Evolutionary conservation across 2,329 filamentous ascomycete species (phyloP), one percentile per base, ranked within the genome.

Genomic region (Colletotrichum sidae): DNA sequence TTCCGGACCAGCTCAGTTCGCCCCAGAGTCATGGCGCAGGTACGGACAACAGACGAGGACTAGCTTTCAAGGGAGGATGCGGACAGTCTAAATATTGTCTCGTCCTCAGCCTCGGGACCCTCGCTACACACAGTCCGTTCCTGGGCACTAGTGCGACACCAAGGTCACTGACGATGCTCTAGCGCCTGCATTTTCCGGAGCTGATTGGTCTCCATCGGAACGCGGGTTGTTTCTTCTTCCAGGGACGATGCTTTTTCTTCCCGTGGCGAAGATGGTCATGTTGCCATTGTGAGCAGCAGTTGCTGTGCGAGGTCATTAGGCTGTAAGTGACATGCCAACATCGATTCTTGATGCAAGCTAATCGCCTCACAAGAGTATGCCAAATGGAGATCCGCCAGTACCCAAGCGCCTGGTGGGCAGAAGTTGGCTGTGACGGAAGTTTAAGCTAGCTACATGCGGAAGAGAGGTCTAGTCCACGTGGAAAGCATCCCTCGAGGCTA

Each of bases 161-260:
- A 50, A 10, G n/a, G 17, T 11, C 35, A 25, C 25, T 49, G 52
- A 17, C 38, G 63, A 57, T 42, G 46, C 38, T 62, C 53, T 66
- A 56, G 63, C 63, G 52, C 41, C 15, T 52, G 15, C 17, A 49
- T 53, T 63, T 46, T 57, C 53, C 52, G 58, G 37, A 47, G 12
- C 15, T 52, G 41, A 25, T 49, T 33, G 17, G 25, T 38, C 51
- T 37, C 11, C 33, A 41, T 17, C 33, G 37, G 52, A 45, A 35
- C 25, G 35, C 41, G 39, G 33, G 13, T 41, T 13, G 46, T 55
- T 61, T 56, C 39, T 35, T 34, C 15, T 6, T 34, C 35, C 34
- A 10, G 33, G 35, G 9, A 10, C 17, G 15, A 13, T 39, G 38
- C 15, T 50, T 53, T 50, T 55, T 13, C 17, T 41, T 47, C 33